phyloP scores from a whole-genome alignment of 2,329 filamentous ascomycete genomes.

The Sclerotinia sclerotiorum region DNA sequence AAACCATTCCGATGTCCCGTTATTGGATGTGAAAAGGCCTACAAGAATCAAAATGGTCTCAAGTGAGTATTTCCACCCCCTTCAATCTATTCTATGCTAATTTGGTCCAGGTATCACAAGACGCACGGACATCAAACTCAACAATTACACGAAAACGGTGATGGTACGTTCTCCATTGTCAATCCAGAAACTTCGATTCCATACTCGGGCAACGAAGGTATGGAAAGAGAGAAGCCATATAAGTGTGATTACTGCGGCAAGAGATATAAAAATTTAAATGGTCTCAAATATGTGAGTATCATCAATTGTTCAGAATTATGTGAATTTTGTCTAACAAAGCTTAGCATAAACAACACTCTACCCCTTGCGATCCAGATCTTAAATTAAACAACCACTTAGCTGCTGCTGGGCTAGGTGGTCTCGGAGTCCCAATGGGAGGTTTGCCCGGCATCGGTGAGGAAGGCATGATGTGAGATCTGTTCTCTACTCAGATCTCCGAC shows the following conservation, averaged over 20 bases:
- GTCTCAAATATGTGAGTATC: constrained; percentile 80
- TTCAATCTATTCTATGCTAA: constrained; percentile 25
- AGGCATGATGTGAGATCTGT: constrained; percentile 43
- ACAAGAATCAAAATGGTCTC: constrained; percentile 98
- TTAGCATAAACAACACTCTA: constrained; percentile 76
- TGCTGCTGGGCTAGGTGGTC: constrained; percentile 37
- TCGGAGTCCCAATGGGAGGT: constrained; percentile 43
- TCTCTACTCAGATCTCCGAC: constrained; percentile 6
- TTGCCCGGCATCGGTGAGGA: constrained; percentile 57
- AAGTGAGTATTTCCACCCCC: constrained; percentile 63
- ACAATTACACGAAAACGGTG: constrained; percentile 92
- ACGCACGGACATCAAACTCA: constrained; percentile 94
- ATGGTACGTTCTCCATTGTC: constrained; percentile 97
- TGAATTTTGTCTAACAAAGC: constrained; percentile 40
- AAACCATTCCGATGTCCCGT: constrained; percentile 98
- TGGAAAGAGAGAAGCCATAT: constrained; percentile 99
- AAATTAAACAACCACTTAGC: constrained; percentile 46
- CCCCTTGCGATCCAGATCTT: constrained; percentile 84
- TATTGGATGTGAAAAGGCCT: constrained; percentile 97
- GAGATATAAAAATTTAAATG: constrained; percentile 98
- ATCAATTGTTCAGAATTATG: background rate
- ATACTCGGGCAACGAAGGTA: constrained; percentile 94
- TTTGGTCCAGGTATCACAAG: constrained; percentile 59
- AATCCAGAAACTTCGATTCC: constrained; percentile 92
- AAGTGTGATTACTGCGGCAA: constrained; percentile 97